A percentile compares a stretch with the other conserved stretches of the same genome.
Evolutionary conservation across 2,329 filamentous ascomycete genomes (phyloP).

Genomic region (Phoma herbarum): DNA sequence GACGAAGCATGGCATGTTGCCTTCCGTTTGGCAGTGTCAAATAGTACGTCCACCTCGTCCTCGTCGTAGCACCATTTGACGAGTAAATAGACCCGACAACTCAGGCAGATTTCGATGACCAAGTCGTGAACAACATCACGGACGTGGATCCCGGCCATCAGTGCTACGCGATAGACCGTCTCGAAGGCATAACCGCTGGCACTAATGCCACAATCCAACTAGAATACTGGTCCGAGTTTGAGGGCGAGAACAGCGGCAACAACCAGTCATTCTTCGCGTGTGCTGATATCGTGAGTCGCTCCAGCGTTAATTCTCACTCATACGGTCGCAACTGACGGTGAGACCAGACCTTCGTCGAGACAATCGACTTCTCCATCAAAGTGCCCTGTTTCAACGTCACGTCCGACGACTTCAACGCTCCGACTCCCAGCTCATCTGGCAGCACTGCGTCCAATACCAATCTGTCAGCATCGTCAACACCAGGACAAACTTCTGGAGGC

Average conservation of each 20-base stretch:
- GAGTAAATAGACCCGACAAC: slow-evolving; percentile 45
- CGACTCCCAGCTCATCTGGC: slow-evolving; percentile 26
- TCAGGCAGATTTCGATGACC: slow-evolving; percentile 52
- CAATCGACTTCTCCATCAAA: slow-evolving; percentile 51
- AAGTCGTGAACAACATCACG: slow-evolving; percentile 48
- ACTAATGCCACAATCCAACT: slow-evolving; percentile 59
- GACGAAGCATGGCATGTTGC: slow-evolving; percentile 65
- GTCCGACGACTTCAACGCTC: slow-evolving; percentile 45
- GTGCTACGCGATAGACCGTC: slow-evolving; percentile 54
- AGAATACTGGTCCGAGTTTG: slow-evolving; percentile 55
- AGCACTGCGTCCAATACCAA: slow-evolving; percentile 35
- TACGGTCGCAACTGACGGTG: neutral
- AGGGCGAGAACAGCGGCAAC: slow-evolving; percentile 50
- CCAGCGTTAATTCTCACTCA: neutral
- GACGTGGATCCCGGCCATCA: slow-evolving; percentile 56
- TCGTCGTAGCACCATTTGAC: neutral
- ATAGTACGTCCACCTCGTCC: slow-evolving; percentile 51
- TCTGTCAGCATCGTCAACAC: slow-evolving; percentile 28
- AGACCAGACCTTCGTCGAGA: slow-evolving; percentile 50
- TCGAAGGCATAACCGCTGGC: slow-evolving; percentile 48
- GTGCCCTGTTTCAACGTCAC: slow-evolving; percentile 61
- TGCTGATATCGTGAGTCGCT: slow-evolving; percentile 52
- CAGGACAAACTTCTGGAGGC: slow-evolving; percentile 19
- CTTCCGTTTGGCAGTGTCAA: slow-evolving; percentile 62
- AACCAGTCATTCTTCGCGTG: slow-evolving; percentile 59